phyloP scores from a whole-genome alignment of 2,329 filamentous ascomycete species.

The Ceratocystis cacaofunesta region DNA sequence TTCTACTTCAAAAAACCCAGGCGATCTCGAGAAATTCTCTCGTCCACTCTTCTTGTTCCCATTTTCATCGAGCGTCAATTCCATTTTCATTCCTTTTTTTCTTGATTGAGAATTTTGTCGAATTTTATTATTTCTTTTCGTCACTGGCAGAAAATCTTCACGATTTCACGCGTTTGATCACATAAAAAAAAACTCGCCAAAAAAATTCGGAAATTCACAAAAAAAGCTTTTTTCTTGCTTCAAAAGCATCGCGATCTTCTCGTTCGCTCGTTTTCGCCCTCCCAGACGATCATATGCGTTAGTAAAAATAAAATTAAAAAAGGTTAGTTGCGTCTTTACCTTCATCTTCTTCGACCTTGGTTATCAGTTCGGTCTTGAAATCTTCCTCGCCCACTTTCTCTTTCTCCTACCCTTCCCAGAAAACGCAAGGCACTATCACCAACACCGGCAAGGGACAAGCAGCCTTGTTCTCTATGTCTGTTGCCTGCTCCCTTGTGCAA shows the following conservation, averaged over 20 bases:
- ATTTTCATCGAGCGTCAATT: not conserved
- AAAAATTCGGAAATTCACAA: not conserved
- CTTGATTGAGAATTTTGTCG: not conserved
- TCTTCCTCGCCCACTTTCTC: no score
- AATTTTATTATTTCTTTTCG: not conserved
- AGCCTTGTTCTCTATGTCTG: no score
- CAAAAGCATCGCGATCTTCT: not conserved
- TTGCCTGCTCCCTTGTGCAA: no score
- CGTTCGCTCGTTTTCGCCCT: not conserved
- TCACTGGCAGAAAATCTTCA: not conserved
- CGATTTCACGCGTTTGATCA: not conserved
- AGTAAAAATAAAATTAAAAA: not conserved
- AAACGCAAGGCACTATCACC: not conserved
- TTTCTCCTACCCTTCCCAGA: not conserved
- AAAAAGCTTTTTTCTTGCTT: not conserved
- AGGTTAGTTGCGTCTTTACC: not conserved
- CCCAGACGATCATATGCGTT: not conserved
- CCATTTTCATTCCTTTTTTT: not conserved
- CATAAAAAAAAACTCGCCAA: not conserved
- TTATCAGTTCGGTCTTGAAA: no score
- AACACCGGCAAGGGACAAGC: not conserved
- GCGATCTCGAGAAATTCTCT: conserved; percentile 2
- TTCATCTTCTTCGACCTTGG: not conserved
- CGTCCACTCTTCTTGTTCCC: not conserved
- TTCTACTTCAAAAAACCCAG: not conserved